phyloP scores from a whole-genome alignment of 177 flowering plant genomes.

The Vitis hybrid region DNA sequence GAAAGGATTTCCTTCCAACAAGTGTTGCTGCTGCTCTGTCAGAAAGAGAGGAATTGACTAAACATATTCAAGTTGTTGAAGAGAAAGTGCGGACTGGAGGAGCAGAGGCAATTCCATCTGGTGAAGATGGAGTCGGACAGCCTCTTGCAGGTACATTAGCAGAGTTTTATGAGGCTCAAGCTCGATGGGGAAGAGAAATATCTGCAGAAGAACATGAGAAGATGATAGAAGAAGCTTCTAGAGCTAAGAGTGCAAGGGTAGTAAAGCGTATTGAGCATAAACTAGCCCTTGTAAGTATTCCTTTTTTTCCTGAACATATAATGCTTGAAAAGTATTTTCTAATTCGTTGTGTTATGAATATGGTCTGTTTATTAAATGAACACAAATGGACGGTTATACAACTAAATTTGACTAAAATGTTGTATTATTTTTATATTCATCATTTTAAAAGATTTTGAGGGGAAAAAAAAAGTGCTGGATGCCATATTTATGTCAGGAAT shows the following conservation, averaged over 20 bases:
- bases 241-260: conserved; percentile 53
- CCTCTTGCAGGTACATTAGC: conserved; percentile 86
- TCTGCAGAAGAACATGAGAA: conserved; percentile 68
- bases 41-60: conserved; percentile 78
- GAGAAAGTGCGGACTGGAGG: conserved; percentile 58
- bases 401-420: too few relatives aligned
- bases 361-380: too few relatives aligned
- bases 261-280: conserved; percentile 78
- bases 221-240: conserved; percentile 78
- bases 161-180: conserved; percentile 93
- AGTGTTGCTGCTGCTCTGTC: conserved; percentile 80
- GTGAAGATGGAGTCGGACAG: conserved; percentile 32
- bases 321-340: background rate
- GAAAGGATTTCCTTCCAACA: conserved; percentile 90
- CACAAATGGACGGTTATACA: too few relatives aligned
- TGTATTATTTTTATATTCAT: too few relatives aligned
- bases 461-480: too few relatives aligned
- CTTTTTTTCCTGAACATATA: background rate
- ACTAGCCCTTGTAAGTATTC: conserved; percentile 63
- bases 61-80: conserved; percentile 84
- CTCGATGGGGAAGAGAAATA: conserved; percentile 85
- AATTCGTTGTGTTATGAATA: too few relatives aligned
- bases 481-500: too few relatives aligned
- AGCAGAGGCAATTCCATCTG: conserved; percentile 26
- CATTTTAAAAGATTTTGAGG: too few relatives aligned